Evolutionary conservation across 768 basidiomycete genomes (phyloP).

Genomic region (Leucosporidium yakuticum): DNA sequence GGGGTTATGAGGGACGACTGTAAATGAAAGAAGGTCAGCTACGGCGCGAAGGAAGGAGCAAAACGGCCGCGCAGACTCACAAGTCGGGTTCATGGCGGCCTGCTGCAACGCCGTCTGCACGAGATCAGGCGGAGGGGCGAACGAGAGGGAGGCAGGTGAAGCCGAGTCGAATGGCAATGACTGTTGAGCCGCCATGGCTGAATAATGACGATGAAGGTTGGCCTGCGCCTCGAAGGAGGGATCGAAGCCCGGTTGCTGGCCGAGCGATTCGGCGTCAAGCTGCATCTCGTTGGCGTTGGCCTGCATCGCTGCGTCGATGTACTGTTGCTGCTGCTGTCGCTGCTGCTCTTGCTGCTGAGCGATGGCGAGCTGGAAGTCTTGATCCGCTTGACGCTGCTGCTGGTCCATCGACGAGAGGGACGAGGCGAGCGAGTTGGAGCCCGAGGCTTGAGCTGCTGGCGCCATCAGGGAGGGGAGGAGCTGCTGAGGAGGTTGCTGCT

Average conservation of each 20-base stretch:
- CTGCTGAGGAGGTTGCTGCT: constrained; percentile 8
- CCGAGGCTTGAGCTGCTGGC: too few relatives aligned
- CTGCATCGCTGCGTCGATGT: too few relatives aligned
- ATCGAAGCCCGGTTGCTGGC: background rate
- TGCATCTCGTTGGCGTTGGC: too few relatives aligned
- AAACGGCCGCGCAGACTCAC: constrained; percentile 4
- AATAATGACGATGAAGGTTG: constrained; percentile 27
- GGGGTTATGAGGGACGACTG: constrained; percentile 6
- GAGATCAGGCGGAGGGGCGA: constrained; percentile 17
- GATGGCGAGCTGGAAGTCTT: background rate
- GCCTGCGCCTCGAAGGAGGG: constrained; percentile 21
- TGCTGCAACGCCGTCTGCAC: constrained; percentile 21
- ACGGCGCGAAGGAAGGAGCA: too few relatives aligned
- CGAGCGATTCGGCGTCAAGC: background rate
- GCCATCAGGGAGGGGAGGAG: constrained; percentile 1
- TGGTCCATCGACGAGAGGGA: background rate
- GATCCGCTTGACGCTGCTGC: background rate
- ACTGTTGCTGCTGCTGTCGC: constrained; percentile 4
- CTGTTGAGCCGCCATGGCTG: constrained; percentile 1
- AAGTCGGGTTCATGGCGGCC: constrained; percentile 13
- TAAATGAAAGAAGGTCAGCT: background rate
- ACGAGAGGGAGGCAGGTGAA: constrained; percentile 20
- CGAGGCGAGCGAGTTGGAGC: too few relatives aligned
- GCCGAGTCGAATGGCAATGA: constrained; percentile 2
- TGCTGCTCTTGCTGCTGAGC: background rate